Evolutionary conservation across 495 filamentous ascomycete genomes (phyloP), one percentile per base, ranked within the genome.

Genomic region (Hyaloscypha finlandica): DNA sequence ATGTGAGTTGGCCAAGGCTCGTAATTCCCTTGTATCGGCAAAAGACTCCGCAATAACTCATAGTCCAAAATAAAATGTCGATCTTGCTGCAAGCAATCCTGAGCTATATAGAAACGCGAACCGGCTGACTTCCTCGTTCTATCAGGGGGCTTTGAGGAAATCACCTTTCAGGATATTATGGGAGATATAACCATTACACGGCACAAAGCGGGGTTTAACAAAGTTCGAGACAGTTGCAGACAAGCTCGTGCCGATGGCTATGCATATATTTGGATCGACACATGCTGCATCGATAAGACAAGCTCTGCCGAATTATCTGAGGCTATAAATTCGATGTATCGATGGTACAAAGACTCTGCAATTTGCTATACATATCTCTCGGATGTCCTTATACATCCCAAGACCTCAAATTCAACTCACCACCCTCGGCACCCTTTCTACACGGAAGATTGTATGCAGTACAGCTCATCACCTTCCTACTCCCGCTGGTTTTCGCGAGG

Each of bases 261-360:
- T 12, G 25, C 68, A 25, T 80, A 74, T 66, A 63, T 73, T 3
- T 81, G 79, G 79, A 68, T 81, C 6, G 79, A 81, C 68, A 81
- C 79, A 5, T 81, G 78, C 65, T 81, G 79, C 60, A 81, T 72
- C 39, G 52, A 72, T 16, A 65, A 71, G 20, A 42, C 52, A 22
- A 55, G 59, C 52, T 77, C 73, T 57, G 71, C 78, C 9, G 78
- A 80, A 51, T 55, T 81, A 8, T 74, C 75, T 0, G 78, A 81
- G 64, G 75, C 77, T 16, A 78, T 84, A 32, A 85, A 83, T 56
- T 81, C 63, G 16, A 66, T 66, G 63, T 66, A 54, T 66, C 77
- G 6, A 75, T 69, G 66, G 69, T 80, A 22, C 68, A 61, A 20
- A 73, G 76, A 62, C 22, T 53, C 65, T 53, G 29, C 37, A 16